Conservation (phyloP, 225 moss, liverwort and hornwort species). For the Bryum argenteum region DNA sequence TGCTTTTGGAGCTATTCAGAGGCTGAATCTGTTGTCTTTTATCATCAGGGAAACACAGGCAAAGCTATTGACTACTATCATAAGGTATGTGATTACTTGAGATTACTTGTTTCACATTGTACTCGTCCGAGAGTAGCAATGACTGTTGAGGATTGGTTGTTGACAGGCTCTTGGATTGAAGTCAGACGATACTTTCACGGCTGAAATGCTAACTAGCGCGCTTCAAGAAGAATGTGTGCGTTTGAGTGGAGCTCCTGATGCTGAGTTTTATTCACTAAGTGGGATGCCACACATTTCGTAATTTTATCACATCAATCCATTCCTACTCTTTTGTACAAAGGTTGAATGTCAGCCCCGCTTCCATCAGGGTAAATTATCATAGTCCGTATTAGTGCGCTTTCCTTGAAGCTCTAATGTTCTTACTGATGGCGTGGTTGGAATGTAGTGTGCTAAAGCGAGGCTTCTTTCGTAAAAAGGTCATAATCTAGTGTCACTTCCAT, state of each 20-base stretch:
- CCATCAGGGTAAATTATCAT: neutral
- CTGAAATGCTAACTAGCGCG: constrained; percentile 90
- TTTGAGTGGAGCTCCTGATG: constrained; percentile 64
- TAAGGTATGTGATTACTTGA: constrained; percentile 45
- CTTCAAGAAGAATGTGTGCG: constrained; percentile 87
- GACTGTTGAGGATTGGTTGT: constrained; percentile 20
- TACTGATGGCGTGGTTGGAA: constrained; percentile 4
- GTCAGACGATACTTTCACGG: constrained; percentile 86
- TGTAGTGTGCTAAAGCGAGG: neutral
- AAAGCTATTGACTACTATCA: constrained; percentile 95
- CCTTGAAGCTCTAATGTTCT: neutral
- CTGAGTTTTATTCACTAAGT: constrained; percentile 60
- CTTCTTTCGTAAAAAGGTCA: neutral
- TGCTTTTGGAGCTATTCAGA: constrained; percentile 14
- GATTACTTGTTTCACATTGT: neutral
- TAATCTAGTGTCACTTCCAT: neutral
- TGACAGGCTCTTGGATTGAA: constrained; percentile 85
- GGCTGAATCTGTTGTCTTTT: constrained; percentile 23
- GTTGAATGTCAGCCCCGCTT: constrained; percentile 1
- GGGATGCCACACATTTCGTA: constrained; percentile 41
- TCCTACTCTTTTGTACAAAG: neutral
- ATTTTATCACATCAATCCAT: constrained; percentile 9
- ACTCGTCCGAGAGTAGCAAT: constrained; percentile 1
- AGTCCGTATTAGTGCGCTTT: neutral
- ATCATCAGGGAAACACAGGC: constrained; percentile 69